Evolutionary conservation across 73 alveolate genomes (phyloP).

Genomic region (Tetrahymena borealis): DNA sequence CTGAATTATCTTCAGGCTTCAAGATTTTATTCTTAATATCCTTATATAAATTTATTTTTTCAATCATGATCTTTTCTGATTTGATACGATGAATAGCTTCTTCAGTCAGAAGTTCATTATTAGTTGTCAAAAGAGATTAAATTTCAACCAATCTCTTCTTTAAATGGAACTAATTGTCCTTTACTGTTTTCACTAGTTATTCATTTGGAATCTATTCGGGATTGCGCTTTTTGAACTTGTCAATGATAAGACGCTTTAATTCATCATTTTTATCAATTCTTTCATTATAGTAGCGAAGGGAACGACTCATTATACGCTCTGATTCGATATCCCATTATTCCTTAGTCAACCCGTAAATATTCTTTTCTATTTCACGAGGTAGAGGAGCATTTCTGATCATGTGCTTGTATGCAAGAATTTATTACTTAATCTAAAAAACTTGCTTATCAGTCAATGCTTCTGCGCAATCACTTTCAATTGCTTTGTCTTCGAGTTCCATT

Average conservation of each 20-base stretch:
- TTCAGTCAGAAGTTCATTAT: background rate
- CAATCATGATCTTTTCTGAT: constrained; percentile 6
- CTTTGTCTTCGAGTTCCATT: background rate
- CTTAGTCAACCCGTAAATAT: constrained; percentile 8
- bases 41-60: constrained; percentile 5
- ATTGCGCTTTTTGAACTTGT: constrained; percentile 14
- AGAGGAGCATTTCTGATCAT: constrained; percentile 8
- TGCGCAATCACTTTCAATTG: background rate
- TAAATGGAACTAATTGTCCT: background rate
- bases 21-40: constrained; percentile 3
- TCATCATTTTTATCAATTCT: constrained; percentile 40
- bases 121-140: background rate
- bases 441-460: constrained; percentile 19
- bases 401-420: constrained; percentile 23
- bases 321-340: constrained; percentile 29
- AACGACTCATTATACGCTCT: constrained; percentile 15
- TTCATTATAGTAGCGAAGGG: constrained; percentile 28
- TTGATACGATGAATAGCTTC: constrained; percentile 4
- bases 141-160: background rate
- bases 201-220: constrained; percentile 15
- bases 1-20: constrained; percentile 3
- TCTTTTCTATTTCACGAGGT: constrained; percentile 30
- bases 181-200: background rate
- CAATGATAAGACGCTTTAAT: constrained; percentile 20
- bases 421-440: constrained; percentile 11